Evolutionary conservation across 176 grass and related monocot genomes (phyloP).

Genomic region (Urochloa ruziziensis): DNA sequence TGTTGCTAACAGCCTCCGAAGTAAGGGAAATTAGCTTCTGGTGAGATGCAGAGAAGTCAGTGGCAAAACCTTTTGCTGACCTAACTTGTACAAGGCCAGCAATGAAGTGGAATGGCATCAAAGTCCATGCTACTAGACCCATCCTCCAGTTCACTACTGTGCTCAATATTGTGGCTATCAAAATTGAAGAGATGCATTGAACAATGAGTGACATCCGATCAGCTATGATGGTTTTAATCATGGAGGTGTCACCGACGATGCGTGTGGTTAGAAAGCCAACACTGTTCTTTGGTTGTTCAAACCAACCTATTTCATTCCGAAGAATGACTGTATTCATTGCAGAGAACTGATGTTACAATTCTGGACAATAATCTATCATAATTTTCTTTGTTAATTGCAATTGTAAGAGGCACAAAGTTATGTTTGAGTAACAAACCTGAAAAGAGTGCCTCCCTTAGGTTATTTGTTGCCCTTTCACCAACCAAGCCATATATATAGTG

Average conservation of each 20-base stretch:
- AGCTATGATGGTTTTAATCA: conserved; percentile 62
- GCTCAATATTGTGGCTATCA: conserved; percentile 59
- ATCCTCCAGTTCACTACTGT: conserved; percentile 58
- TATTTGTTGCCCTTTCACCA: conserved; percentile 57
- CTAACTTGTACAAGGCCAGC: conserved; percentile 62
- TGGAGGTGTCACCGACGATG: conserved; percentile 54
- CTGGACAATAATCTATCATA: conserved; percentile 8
- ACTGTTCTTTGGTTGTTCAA: conserved; percentile 57
- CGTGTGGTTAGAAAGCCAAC: conserved; percentile 48
- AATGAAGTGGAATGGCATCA: conserved; percentile 67
- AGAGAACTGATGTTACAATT: conserved; percentile 22
- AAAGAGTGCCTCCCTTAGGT: conserved; percentile 63
- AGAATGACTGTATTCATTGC: conserved; percentile 46
- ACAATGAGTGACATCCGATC: conserved; percentile 67
- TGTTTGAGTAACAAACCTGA: conserved; percentile 43
- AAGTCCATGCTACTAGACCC: conserved; percentile 60
- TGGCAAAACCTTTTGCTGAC: conserved; percentile 67
- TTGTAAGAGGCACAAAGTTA: not conserved
- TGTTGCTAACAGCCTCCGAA: conserved; percentile 61
- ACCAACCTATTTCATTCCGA: conserved; percentile 62
- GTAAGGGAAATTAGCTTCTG: conserved; percentile 44
- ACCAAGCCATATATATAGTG: conserved; percentile 65
- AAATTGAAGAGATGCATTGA: conserved; percentile 66
- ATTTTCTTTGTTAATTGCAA: conserved; percentile 15
- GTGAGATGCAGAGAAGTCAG: conserved; percentile 38